These are phyloP conservation scores for Zygosaccharomyces lentus DNA, from an alignment of 805 yeast genomes.

Conservation along the genomic window DNA sequence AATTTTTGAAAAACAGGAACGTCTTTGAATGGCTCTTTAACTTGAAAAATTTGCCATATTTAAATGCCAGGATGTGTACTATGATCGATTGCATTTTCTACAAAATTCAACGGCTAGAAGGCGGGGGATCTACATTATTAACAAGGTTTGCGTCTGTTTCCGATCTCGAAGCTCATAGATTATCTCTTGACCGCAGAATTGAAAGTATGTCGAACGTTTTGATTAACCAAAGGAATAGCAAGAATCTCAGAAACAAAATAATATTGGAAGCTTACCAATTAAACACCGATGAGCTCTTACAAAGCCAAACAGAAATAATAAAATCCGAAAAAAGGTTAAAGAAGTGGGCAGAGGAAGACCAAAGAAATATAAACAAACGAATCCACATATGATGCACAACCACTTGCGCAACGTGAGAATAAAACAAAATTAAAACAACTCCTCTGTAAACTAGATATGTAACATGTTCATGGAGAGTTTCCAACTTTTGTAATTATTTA, in stretches of 20 bases:
- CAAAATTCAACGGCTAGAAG: slow-evolving; percentile 48
- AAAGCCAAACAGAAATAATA: slow-evolving; percentile 30
- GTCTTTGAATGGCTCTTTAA: slow-evolving; percentile 66
- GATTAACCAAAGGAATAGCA: slow-evolving; percentile 16
- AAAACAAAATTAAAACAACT: background rate
- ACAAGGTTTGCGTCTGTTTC: slow-evolving; percentile 52
- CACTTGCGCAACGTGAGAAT: background rate
- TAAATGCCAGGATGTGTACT: slow-evolving; percentile 38
- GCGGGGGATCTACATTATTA: slow-evolving; percentile 54
- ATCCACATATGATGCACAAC: slow-evolving; percentile 14
- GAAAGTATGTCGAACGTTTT: slow-evolving; percentile 8
- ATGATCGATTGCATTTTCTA: slow-evolving; percentile 42
- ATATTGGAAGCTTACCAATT: slow-evolving; percentile 45
- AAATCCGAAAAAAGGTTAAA: slow-evolving; percentile 49
- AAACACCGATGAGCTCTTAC: slow-evolving; percentile 31
- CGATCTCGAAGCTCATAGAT: slow-evolving; percentile 34
- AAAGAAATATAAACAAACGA: slow-evolving; percentile 45
- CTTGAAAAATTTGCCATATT: slow-evolving; percentile 48
- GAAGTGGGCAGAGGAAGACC: slow-evolving; percentile 59
- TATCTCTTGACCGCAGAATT: slow-evolving; percentile 12
- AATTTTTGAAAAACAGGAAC: slow-evolving; percentile 47
- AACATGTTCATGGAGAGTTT: background rate
- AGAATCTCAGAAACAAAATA: slow-evolving; percentile 27
- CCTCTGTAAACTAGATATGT: background rate
- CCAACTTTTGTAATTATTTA: background rate